Base-by-base conservation (phyloP, 805 yeast species). In the Priceomyces medius region DNA sequence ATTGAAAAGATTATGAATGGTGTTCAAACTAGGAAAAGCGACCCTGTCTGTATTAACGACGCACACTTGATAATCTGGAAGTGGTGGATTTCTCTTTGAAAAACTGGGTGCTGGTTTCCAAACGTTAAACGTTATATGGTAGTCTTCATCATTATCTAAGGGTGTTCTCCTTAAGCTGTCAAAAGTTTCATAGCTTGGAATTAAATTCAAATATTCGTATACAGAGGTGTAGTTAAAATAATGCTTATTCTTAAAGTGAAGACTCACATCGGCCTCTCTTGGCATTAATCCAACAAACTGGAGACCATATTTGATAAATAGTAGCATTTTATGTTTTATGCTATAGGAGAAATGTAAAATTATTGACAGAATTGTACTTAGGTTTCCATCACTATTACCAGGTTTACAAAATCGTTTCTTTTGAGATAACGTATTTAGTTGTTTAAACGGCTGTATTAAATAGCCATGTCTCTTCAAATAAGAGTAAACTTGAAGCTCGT, bases 21-120 rank as follows among this genome's bases (percentile, higher is more conserved):
- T 76, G 0, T 48, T 10, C 2, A 71, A 60, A 0, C 66, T 60
- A 0, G 88, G 87, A 36, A 83, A 73, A 13, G 58, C 57, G 18
- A 54, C 40, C 2, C 60, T 57, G 8, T 64, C 66, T 3, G 77
- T 71, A 43, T 80, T 76, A 12, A 79, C 71, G 0, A 88, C 78
- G 2, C 77, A 71, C 1, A 91, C 62, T 50, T 83, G 88, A 56
- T 77, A 90, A 58, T 90, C 90, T 1, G 97, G 95, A 2, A 54
- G 35, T 0, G 83, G 80, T 0, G 95, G 95, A 17, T 56, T 52
- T 24, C 79, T 80, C 51, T 88, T 88, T 44, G 81, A 81, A 65
- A 85, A 90, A 2, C 68, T 62, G 0, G 85, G 73, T 2, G 73
- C 67, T 2, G 98, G 97, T 57, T 86, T 88, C 96, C 97, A 90